Evolutionary conservation across 169 alveolate species (phyloP), one percentile per base, ranked within the genome.

Genomic region (Babesia bigemina): DNA sequence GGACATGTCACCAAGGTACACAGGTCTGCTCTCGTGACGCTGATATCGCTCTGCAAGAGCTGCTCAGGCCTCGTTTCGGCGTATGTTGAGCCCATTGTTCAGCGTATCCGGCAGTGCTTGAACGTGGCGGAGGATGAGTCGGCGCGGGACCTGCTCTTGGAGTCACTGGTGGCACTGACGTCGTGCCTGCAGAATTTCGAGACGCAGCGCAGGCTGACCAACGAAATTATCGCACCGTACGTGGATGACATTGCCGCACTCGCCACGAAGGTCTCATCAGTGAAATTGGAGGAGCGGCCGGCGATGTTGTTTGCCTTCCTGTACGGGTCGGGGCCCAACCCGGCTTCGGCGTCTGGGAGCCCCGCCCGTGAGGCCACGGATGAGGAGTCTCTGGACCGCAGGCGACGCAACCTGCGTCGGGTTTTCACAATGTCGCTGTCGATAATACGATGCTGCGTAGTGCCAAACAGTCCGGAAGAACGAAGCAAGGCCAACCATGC

Each of bases 31-130:
- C 52, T 75, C 1, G 70, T 65, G 63, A 59, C 85, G 24, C 83
- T 83, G 33, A 63, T 57, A 39, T 49, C 76, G 21, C 52, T 83
- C 16, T 83, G 90, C 75, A 83, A 83, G 59, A 59, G 53, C 71
- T 75, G 86, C 63, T 33, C 62, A n/a, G 29, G 22, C 17, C 55
- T 67, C 11, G 47, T 83, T 2, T 48, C 73, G 24, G 50, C 56
- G 12, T 75, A 66, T 49, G 63, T 83, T 24, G 86, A 83, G n/a
- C 76, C 73, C 6, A 75, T 83, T 14, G 77, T 74, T 0, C 70
- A 63, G 26, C 62, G 73, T 14, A 53, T 83, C 9, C 69, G 63
- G 39, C 78, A 83, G 22, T 75, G 81, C 44, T 48, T 75, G 65
- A 21, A 33, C 29, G 17, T 69, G 39, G 77, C 79, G 4, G 76